A percentile compares a stretch with the other conserved stretches of the same genome.
phyloP scores from a whole-genome alignment of 208 protist species.

The Phytomonas sp. region DNA sequence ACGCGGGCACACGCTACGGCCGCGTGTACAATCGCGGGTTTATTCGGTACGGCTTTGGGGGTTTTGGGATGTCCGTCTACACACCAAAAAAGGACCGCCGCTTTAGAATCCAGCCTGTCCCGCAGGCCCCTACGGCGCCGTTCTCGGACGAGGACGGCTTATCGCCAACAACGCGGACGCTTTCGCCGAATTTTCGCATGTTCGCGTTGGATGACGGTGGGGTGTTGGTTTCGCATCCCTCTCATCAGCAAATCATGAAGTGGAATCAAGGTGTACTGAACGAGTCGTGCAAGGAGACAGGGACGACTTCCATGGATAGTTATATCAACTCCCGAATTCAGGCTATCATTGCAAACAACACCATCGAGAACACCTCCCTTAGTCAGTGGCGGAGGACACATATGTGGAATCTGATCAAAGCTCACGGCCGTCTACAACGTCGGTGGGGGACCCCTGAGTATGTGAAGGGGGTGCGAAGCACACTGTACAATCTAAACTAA shows the following conservation, averaged over 20 bases:
- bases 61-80: constrained; percentile 87
- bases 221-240: constrained; percentile 74
- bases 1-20: constrained; percentile 80
- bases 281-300: constrained; percentile 47
- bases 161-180: constrained; percentile 47
- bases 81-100: constrained; percentile 71
- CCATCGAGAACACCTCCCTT: constrained; percentile 74
- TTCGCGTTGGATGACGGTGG: constrained; percentile 77
- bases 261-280: constrained; percentile 64
- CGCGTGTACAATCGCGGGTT: constrained; percentile 84
- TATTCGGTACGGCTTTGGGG: constrained; percentile 82
- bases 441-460: constrained; percentile 71
- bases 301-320: constrained; percentile 68
- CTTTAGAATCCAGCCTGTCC: constrained; percentile 35
- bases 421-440: constrained; percentile 69
- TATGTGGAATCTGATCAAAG: constrained; percentile 84
- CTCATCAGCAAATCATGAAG: constrained; percentile 72
- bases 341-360: constrained; percentile 86
- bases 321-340: constrained; percentile 80
- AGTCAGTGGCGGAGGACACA: constrained; percentile 73
- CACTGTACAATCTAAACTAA: constrained; percentile 48
- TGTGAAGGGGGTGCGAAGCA: constrained; percentile 50
- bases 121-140: constrained; percentile 9
- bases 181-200: constrained; percentile 78
- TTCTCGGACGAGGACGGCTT: constrained; percentile 38